Base-by-base conservation (phyloP, 768 basidiomycete genomes). In the Collybiopsis luxurians region DNA sequence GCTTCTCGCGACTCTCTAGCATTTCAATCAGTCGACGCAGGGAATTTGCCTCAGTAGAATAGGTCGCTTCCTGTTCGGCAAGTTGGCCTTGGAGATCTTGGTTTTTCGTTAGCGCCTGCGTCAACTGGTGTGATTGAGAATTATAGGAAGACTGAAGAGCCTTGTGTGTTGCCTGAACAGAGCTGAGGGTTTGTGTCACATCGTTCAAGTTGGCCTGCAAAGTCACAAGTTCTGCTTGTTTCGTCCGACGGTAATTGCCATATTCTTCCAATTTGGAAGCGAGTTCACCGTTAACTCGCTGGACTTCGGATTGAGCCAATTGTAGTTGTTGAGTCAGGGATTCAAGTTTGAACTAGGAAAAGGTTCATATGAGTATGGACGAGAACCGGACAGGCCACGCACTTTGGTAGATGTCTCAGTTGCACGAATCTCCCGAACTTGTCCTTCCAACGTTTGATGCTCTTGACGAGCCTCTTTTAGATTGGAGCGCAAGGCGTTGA, bases 1-100 rank as follows among this genome's bases (percentile, higher is more conserved):
- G 89, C 52, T 86, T 84, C 67, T 95, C 93, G 36, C 95, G 81
- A 56, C 88, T 88, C 68, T 98, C 93, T 78, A 97, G 86, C 76
- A 95, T 83, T 6, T 80, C 74, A 11, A 95, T 87, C 17, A 97
- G 76, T 28, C 93, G 80, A 57, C 83, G 82, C 61, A 95, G 72
- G 12, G 85, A 83, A 39, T 80, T 84, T 2, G 86, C 85, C 67
- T 98, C 95, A 56, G 79, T 82, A 0, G 87, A 79, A 67, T 92
- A 95, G 1, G 85, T 85, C 1, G 87, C 85, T 63, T 96, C 93
- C 63, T 92, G 89, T 63, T 92, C 90, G 2, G 91, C 93, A 12
- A 95, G 76, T 59, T 87, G 86, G 4, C 87, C 84, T 34, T 84
- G 85, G 38, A 95, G 77, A 55, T 85, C 84, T 62, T 91, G 86